Evolutionary conservation across 176 grass and related monocot genomes (phyloP), one percentile per base, ranked within the genome.

Genomic region (Triticum urartu): DNA sequence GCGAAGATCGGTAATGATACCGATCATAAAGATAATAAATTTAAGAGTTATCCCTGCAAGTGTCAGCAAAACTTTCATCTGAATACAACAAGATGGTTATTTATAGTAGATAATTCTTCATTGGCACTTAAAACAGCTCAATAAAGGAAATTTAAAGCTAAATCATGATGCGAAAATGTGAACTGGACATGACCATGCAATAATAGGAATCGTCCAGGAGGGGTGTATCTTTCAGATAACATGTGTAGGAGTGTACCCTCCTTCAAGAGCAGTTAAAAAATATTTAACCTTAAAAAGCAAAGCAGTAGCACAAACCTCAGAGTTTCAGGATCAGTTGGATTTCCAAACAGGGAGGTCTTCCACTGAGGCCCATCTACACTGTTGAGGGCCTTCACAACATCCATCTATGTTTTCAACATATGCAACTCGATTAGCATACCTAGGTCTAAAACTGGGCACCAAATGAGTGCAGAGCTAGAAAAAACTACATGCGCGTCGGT

Each of bases 261-360:
- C 43, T 58, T 34, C 45, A 86, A 67, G 82, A 86, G 67, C 56
- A 73, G 17, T 63, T 66, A 14, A 88, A 78, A 20, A 20, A 58
- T 62, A 87, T 35, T 79, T 58, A 74, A 60, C 59, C 33, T 75
- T 76, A 64, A 68, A 68, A 65, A 22, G 32, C 24, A 83, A 82
- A 87, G 43, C 80, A 66, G 85, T 18, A 11, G 45, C 40, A 87
- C 91, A 86, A 80, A 95, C 95, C 93, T 98, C 81, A 86, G 83
- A 69, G 96, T 98, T 92, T 98, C 96, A 86, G 93, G 84, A 50
- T 98, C 96, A 78, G 85, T 87, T 84, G 93, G 96, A 92, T 94
- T 98, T 73, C 96, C 96, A 80, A 95, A 98, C 59, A 98, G 91
- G 75, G 96, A 98, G 79, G 91, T 88, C 68, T 92, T 98, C 96